Evolutionary conservation across 768 basidiomycete genomes (phyloP).

Genomic region (Rhodosporidiobolus sp.): DNA sequence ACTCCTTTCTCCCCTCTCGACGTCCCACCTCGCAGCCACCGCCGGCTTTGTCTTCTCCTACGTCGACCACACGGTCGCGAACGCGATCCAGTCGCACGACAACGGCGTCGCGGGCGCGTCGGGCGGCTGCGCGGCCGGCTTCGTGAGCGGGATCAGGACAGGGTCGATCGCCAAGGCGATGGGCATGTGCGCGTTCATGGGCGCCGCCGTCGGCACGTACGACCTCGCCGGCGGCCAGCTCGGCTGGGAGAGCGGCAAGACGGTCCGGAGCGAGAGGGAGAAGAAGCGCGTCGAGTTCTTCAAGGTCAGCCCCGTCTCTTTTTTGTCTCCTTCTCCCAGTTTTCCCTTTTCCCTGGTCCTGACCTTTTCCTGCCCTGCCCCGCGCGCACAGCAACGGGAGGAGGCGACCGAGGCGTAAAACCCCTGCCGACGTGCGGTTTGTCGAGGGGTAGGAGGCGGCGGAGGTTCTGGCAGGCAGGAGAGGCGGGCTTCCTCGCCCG

Average conservation of each 20-base stretch:
- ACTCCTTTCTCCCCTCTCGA: neutral
- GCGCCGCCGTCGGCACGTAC: slow-evolving; percentile 73
- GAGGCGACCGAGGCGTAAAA: neutral
- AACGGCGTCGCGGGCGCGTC: slow-evolving; percentile 78
- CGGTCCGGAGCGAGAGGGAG: slow-evolving; percentile 28
- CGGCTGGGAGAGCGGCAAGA: slow-evolving; percentile 33
- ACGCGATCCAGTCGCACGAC: slow-evolving; percentile 64
- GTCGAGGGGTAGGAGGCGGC: neutral
- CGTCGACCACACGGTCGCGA: slow-evolving; percentile 76
- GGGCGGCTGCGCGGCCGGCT: slow-evolving; percentile 89
- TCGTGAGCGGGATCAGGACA: slow-evolving; percentile 65
- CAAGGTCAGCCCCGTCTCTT: slow-evolving; percentile 18
- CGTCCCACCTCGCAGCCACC: slow-evolving; percentile 7
- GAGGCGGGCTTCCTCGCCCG: no score
- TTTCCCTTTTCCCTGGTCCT: no score
- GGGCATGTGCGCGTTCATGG: slow-evolving; percentile 53
- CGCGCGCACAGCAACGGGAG: no score
- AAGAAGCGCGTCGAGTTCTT: slow-evolving; percentile 34
- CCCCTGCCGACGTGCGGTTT: no score
- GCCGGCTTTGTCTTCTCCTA: slow-evolving; percentile 48
- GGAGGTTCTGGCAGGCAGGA: no score
- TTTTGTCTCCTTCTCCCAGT: neutral
- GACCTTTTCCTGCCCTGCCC: no score
- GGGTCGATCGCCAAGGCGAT: slow-evolving; percentile 37
- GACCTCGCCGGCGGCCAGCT: slow-evolving; percentile 69